Percentiles rank a stretch among this genome's conserved stretches.
phyloP scores from a whole-genome alignment of 148 eudicot species.

The Silene conica region DNA sequence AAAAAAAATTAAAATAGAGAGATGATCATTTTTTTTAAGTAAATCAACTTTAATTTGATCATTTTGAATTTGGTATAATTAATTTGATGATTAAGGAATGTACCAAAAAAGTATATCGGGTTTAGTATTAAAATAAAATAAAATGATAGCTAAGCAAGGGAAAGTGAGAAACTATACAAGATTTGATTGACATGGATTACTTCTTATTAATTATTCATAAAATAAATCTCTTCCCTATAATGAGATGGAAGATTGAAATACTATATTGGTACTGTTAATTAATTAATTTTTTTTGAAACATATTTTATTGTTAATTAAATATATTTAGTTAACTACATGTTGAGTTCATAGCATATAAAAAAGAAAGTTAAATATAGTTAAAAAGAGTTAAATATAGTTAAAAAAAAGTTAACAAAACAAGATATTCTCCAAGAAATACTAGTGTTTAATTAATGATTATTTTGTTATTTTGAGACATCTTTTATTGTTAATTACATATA shows the following conservation, averaged over 20 bases:
- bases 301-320: not conserved
- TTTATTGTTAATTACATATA: not conserved
- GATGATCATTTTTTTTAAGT: not conserved
- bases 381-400: no score
- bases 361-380: no score
- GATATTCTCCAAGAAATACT: no score
- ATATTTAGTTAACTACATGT: not conserved
- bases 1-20: no score
- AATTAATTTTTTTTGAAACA: not conserved
- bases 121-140: not conserved
- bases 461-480: not conserved
- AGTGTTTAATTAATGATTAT: no score
- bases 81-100: no score
- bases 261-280: not conserved
- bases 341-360: no score
- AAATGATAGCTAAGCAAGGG: not conserved
- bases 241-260: not conserved
- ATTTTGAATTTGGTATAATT: no score
- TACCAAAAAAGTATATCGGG: no score
- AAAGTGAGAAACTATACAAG: slow-evolving; percentile 2
- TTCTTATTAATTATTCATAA: not conserved
- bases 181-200: slow-evolving; percentile 6
- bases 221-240: no score
- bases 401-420: no score
- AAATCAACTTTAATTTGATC: no score